A percentile compares a stretch with the other conserved stretches of the same genome.
These are phyloP conservation scores for Eutrema salsugineum DNA, from an alignment of 441 rosid genomes.

Conservation along the genomic window DNA sequence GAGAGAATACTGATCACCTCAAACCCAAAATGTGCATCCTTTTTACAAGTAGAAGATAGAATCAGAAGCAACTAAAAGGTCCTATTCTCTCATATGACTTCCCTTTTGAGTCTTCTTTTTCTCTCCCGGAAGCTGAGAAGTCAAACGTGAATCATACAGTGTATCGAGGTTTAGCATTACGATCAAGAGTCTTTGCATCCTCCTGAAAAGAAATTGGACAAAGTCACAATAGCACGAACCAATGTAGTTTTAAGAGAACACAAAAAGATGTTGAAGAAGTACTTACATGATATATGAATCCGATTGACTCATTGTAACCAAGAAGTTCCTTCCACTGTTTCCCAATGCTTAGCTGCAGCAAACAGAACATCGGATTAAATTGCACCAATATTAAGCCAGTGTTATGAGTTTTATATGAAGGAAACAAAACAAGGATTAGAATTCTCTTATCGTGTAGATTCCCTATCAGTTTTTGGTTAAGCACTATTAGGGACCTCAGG, in stretches of 20 bases:
- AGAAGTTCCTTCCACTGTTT: slow-evolving; percentile 87
- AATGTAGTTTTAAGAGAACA: not conserved
- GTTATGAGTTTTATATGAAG: not conserved
- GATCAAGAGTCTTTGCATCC: slow-evolving; percentile 65
- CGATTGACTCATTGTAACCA: slow-evolving; percentile 53
- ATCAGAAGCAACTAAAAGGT: not conserved
- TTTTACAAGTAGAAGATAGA: not conserved
- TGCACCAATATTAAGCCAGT: not conserved
- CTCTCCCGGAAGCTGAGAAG: slow-evolving; percentile 5
- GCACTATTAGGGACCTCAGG: not conserved
- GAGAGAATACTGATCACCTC: not conserved
- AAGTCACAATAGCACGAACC: not conserved
- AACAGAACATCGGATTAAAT: not conserved
- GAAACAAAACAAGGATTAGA: not conserved
- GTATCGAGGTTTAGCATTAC: slow-evolving; percentile 55
- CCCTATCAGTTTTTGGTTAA: not conserved
- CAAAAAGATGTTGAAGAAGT: not conserved
- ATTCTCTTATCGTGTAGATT: not conserved
- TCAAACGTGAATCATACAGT: slow-evolving; percentile 23
- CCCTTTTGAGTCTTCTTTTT: not conserved
- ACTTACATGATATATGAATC: slow-evolving; percentile 71
- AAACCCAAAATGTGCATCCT: slow-evolving; percentile 8
- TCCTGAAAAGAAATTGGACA: slow-evolving; percentile 43
- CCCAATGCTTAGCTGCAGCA: slow-evolving; percentile 74
- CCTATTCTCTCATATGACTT: not conserved